Evolutionary conservation across 441 rosid genomes (phyloP).

Genomic region (Eruca vesicaria): DNA sequence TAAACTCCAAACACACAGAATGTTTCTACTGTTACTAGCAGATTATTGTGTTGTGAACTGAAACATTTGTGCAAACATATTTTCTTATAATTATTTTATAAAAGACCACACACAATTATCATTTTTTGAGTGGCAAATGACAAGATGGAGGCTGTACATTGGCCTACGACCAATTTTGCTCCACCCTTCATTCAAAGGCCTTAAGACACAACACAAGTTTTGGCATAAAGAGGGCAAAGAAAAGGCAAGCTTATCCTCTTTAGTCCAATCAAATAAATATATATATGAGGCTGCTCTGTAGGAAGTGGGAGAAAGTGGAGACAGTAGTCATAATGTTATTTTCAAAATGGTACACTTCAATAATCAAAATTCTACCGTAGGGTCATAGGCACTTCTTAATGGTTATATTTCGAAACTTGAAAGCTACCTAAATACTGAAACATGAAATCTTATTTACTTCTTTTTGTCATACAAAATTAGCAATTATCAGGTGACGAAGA

Average conservation of each 20-base stretch:
- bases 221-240: background rate
- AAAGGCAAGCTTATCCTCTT: constrained; percentile 31
- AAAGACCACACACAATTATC: no score
- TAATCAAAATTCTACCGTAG: constrained; percentile 22
- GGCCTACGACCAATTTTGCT: no score
- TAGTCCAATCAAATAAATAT: constrained; percentile 27
- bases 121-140: no score
- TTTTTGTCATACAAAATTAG: constrained; percentile 2
- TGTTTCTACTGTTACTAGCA: no score
- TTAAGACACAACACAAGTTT: constrained; percentile 9
- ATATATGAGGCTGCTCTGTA: constrained; percentile 1
- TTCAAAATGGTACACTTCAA: constrained; percentile 28
- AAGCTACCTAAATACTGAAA: constrained; percentile 10
- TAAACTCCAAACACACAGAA: no score
- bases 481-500: constrained; percentile 17
- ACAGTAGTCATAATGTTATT: constrained; percentile 29
- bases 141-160: no score
- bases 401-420: constrained; percentile 18
- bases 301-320: constrained; percentile 38
- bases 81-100: no score
- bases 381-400: constrained; percentile 14
- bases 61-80: no score
- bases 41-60: no score
- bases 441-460: background rate
- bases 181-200: no score